Base-by-base conservation (phyloP, 352 stramenopile species). In the Phytophthora pini region DNA sequence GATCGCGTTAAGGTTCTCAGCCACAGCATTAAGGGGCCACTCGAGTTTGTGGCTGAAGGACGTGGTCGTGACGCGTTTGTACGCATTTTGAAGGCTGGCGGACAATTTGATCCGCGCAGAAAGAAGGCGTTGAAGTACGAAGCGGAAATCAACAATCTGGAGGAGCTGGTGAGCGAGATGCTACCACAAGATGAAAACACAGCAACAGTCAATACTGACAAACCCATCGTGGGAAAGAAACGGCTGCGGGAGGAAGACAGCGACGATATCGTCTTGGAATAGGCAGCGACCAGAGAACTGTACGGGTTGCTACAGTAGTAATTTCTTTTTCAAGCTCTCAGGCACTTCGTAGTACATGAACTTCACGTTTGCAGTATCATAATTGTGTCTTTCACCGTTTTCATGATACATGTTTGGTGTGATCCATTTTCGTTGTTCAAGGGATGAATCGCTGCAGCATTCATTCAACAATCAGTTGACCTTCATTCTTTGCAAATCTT, bases 141-240 rank as follows among this genome's bases (percentile, higher is more conserved):
- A 50, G 34, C 45, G n/a, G 45, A 63, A 26, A 56, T 49, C 8
- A 29, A 32, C 26, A 26, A 34, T 2, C 56, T 63, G 11, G 45
- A 26, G 3, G 20, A 48, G 12, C 53, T 60, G 5, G 8, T 49
- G 45, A 45, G 26, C 22, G 27, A 11, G 20, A 29, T 32, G n/a
- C 31, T 56, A 36, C 13, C 47, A 10, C 47, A 40, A 29, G 47
- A 54, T 29, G 45, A 54, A 41, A 52, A 24, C 40, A 49, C 27
- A 8, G 10, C 24, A 41, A 41, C 29, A 5, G n/a, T 29, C 5
- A 54, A 54, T 32, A 4, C 10, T 17, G 29, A 13, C 27, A 40
- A 17, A 4, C 38, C 29, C 7, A 29, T 12, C 5, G 22, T 29
- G 40, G 40, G 26, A 15, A 52, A 4, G 27, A 60, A 60, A 13